phyloP scores from a whole-genome alignment of 768 basidiomycete species.

The Tephrocybe sp. region DNA sequence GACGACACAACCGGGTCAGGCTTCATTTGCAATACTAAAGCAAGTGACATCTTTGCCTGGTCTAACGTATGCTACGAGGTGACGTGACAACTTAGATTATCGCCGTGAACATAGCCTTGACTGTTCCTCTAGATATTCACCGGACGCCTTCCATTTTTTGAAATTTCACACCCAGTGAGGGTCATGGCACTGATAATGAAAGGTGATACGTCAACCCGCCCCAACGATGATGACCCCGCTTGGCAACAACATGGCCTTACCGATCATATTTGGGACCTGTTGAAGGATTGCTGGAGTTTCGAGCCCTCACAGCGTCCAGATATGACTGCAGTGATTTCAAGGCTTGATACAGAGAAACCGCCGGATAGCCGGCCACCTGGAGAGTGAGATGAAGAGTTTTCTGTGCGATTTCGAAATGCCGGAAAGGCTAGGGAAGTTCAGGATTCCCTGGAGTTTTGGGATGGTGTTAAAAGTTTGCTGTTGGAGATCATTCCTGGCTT shows the following conservation, averaged over 20 bases:
- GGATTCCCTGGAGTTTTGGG: neutral
- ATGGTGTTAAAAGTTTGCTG: neutral
- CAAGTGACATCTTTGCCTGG: constrained; percentile 26
- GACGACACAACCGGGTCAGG: neutral
- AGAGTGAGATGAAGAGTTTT: neutral
- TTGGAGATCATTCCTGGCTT: neutral
- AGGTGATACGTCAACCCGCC: neutral
- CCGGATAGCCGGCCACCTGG: neutral
- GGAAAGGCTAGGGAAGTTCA: neutral
- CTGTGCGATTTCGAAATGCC: neutral
- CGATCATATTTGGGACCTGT: neutral
- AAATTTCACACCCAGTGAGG: neutral
- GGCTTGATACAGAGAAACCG: neutral
- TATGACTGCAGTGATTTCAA: neutral
- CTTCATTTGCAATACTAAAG: constrained; percentile 12
- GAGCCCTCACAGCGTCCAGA: neutral
- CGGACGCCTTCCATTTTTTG: constrained; percentile 1
- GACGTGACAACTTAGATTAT: too few relatives aligned
- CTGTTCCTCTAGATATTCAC: constrained; percentile 12
- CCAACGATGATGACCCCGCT: neutral
- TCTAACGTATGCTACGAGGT: constrained; percentile 12
- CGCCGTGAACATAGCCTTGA: neutral
- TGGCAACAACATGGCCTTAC: constrained; percentile 1
- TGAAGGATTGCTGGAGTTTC: constrained; percentile 4
- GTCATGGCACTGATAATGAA: neutral